Base-by-base conservation (phyloP, 805 yeast species). In the Maudiozyma barnettii region DNA sequence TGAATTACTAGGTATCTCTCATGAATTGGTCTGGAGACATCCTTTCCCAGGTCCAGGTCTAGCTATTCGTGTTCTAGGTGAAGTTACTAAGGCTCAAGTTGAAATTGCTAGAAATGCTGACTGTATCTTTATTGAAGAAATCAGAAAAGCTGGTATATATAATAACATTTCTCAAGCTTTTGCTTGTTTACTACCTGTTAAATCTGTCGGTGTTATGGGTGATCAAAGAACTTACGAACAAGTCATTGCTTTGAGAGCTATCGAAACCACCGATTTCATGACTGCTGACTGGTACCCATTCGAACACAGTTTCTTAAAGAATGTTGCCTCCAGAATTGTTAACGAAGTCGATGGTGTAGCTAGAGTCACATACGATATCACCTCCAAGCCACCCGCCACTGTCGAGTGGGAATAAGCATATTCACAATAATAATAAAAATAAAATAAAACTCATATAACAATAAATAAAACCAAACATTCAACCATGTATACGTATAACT, bases 21-120 rank as follows among this genome's bases (percentile, higher is more conserved):
- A 87, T 64, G 98, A 93, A 60, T 78, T 93, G 59, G 98, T 93
- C 57, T 91, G 98, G 98, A 87, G 99, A 77, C 99, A 93, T 68
- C 99, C 99, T 49, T 93, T 93, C 95, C 99, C 99, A 61, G 99
- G 99, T 67, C 99, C 99, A 67, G 99, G 99, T 75, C 85, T 93
- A 65, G 99, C 97, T 58, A 93, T 93, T 68, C 84, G 99, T 72
- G 95, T 93, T 48, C 75, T 93, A 43, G 99, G 99, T 59, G 98
- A 91, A 73, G 98, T 93, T 54, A 86, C 96, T 50, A 84, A 80
- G 57, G 81, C 75, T 55, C 99, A 93, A 74, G 93, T 93, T 49
- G 91, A 81, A 64, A 93, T 93, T 65, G 99, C 98, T 41, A 84
- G 98, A 72, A 91, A 88, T 67, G 99, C 99, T 52, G 99, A 93